These are phyloP conservation scores for Solanum tarapatanum DNA, from an alignment of 257 asterid genomes.

Conservation along the genomic window DNA sequence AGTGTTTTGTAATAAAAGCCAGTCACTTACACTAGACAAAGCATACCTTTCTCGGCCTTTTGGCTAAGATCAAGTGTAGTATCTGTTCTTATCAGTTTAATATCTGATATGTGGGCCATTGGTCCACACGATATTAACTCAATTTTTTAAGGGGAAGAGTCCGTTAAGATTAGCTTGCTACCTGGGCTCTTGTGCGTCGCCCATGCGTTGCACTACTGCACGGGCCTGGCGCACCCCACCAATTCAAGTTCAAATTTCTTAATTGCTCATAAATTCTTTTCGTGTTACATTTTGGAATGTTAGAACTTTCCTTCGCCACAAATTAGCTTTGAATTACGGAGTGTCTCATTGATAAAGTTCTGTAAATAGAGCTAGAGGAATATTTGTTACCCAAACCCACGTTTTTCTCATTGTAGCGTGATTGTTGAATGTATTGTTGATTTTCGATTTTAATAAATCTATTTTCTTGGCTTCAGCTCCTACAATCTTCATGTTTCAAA, in stretches of 20 bases:
- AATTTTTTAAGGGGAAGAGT: not conserved
- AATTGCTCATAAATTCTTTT: no score
- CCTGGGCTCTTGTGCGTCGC: not conserved
- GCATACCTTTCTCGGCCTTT: conserved; percentile 44
- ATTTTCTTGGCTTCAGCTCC: no score
- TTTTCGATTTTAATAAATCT: no score
- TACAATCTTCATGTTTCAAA: no score
- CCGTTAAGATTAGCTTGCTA: not conserved
- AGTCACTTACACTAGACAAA: not conserved
- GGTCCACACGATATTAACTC: not conserved
- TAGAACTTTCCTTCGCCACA: no score
- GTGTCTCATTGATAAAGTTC: no score
- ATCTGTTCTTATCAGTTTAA: not conserved
- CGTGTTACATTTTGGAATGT: no score
- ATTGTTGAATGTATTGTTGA: no score
- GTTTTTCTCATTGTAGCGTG: no score
- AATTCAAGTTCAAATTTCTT: not conserved
- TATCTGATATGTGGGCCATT: not conserved
- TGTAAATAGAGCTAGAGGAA: no score
- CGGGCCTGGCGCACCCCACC: not conserved
- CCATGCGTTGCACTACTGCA: not conserved
- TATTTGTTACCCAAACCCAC: no score
- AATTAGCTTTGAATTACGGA: no score
- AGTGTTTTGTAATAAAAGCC: not conserved
- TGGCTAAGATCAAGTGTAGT: conserved; percentile 47